These are phyloP conservation scores for Solanum dulcamara DNA, from an alignment of 257 asterid species.

Conservation along the genomic window DNA sequence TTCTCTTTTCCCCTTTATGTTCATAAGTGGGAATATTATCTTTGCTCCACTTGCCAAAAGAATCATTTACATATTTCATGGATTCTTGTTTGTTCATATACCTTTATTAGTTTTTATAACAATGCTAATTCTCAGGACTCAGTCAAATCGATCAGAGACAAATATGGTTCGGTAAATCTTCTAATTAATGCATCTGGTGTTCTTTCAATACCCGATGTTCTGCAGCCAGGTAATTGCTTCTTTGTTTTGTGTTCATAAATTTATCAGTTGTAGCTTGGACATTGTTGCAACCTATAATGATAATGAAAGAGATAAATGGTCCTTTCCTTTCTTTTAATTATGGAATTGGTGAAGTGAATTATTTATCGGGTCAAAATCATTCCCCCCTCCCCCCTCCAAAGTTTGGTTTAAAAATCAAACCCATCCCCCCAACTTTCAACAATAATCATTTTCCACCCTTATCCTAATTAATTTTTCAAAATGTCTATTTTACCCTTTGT, in stretches of 20 bases:
- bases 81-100: not conserved
- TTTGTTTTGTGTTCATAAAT: not conserved
- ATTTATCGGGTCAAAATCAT: too few relatives aligned
- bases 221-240: constrained; percentile 63
- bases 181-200: constrained; percentile 85
- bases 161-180: constrained; percentile 68
- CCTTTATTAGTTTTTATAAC: not conserved
- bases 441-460: too few relatives aligned
- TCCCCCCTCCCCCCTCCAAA: too few relatives aligned
- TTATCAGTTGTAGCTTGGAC: not conserved
- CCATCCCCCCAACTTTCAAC: too few relatives aligned
- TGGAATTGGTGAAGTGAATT: constrained; percentile 5
- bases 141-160: constrained; percentile 54
- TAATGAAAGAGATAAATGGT: not conserved
- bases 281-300: not conserved
- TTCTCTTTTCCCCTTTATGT: not conserved
- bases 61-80: not conserved
- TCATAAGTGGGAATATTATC: not conserved
- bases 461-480: too few relatives aligned
- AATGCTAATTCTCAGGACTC: constrained; percentile 38
- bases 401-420: too few relatives aligned
- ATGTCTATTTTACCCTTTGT: too few relatives aligned
- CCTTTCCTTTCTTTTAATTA: not conserved
- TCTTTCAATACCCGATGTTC: constrained; percentile 60
- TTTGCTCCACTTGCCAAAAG: not conserved